Conservation (phyloP, 176 grass and related monocot genomes). For the Themeda triandra region DNA sequence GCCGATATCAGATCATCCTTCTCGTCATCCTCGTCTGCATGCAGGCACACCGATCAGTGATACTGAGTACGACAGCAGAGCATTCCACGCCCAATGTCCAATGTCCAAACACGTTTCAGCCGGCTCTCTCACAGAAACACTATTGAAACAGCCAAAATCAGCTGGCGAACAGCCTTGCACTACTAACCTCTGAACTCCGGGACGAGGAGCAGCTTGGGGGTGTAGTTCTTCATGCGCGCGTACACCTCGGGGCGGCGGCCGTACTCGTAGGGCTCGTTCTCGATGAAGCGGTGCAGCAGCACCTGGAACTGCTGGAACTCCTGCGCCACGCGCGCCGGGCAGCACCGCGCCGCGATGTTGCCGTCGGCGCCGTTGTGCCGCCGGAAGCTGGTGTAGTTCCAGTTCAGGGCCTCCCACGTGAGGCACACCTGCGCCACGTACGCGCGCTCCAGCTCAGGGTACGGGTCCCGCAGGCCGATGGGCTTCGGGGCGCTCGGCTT, state of each 20-base stretch:
- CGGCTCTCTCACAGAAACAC: no score
- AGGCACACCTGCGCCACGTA: slow-evolving; percentile 94
- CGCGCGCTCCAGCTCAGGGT: slow-evolving; percentile 71
- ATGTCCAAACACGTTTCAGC: no score
- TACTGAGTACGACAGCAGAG: no score
- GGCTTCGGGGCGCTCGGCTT: slow-evolving; percentile 21
- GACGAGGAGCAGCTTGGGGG: slow-evolving; percentile 81
- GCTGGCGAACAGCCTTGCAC: no score
- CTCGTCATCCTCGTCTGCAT: slow-evolving; percentile 53
- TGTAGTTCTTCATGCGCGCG: slow-evolving; percentile 66
- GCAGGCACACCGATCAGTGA: background rate
- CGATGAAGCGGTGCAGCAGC: slow-evolving; percentile 82
- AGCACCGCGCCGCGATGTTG: slow-evolving; percentile 44
- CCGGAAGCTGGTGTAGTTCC: slow-evolving; percentile 73
- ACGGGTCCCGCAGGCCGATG: slow-evolving; percentile 45
- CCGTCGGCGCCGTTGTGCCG: slow-evolving; percentile 31
- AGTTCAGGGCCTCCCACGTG: slow-evolving; percentile 88
- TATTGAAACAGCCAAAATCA: no score
- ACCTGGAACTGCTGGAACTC: slow-evolving; percentile 98
- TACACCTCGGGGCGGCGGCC: slow-evolving; percentile 72
- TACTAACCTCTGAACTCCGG: slow-evolving; percentile 76
- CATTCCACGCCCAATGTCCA: background rate
- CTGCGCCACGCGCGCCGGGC: slow-evolving; percentile 65
- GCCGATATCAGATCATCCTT: slow-evolving; percentile 83
- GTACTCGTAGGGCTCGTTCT: slow-evolving; percentile 80